A percentile compares a stretch with the other conserved stretches of the same genome.
Evolutionary conservation across 345 rosid species (phyloP).

Genomic region (Citrus mangshanensis): DNA sequence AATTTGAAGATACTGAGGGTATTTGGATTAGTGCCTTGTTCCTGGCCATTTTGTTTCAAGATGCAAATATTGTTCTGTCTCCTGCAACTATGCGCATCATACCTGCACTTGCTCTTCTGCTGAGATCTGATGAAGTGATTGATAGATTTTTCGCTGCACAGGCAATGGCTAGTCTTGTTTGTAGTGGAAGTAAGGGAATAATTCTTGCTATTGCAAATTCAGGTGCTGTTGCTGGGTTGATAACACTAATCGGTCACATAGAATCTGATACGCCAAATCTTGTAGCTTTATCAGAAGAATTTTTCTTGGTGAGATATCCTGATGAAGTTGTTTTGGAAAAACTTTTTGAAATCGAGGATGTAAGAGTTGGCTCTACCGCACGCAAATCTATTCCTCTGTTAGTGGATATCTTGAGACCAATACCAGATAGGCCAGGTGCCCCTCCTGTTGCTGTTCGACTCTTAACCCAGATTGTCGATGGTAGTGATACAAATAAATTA

Average conservation of each 20-base stretch:
- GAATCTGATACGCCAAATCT: conserved; percentile 58
- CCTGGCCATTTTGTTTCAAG: conserved; percentile 79
- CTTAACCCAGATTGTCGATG: conserved; percentile 62
- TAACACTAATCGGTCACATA: conserved; percentile 61
- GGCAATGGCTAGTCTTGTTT: conserved; percentile 79
- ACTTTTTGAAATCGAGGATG: conserved; percentile 77
- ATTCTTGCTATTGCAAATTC: conserved; percentile 72
- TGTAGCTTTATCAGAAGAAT: conserved; percentile 62
- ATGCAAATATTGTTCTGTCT: conserved; percentile 51
- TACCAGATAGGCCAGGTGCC: conserved; percentile 86
- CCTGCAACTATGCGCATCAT: conserved; percentile 59
- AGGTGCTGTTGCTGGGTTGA: conserved; percentile 76
- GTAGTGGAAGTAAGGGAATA: conserved; percentile 62
- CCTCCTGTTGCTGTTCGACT: conserved; percentile 74
- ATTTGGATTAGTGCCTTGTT: conserved; percentile 78
- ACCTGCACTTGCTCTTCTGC: conserved; percentile 69
- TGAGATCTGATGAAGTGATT: conserved; percentile 69
- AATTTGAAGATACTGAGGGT: conserved; percentile 62
- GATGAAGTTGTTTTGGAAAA: conserved; percentile 61
- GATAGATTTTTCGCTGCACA: conserved; percentile 84
- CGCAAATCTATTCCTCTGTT: conserved; percentile 77
- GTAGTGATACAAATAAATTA: conserved; percentile 71
- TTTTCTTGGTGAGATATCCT: conserved; percentile 54
- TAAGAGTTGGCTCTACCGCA: conserved; percentile 67
- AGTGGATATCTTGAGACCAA: conserved; percentile 87